Evolutionary conservation across 768 basidiomycete species (phyloP).

Genomic region (Leccinum disarticulatum): DNA sequence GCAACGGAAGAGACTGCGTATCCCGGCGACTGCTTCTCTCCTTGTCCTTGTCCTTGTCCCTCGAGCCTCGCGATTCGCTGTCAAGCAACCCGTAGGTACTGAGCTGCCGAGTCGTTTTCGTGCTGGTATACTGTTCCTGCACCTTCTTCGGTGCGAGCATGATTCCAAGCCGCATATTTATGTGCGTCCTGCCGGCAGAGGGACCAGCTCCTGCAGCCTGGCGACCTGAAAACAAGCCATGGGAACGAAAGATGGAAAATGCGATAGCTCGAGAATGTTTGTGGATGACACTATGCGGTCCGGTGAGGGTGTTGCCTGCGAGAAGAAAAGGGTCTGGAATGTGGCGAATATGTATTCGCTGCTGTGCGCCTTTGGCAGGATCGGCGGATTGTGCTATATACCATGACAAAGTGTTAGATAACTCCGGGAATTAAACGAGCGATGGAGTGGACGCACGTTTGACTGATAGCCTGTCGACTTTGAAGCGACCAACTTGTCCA

Average conservation of each 20-base stretch:
- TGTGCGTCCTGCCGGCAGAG: constrained; percentile 20
- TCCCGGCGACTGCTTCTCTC: constrained; percentile 17
- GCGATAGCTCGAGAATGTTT: constrained; percentile 79
- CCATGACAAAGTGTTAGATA: background rate
- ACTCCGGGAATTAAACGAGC: constrained; percentile 2
- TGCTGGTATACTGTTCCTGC: constrained; percentile 78
- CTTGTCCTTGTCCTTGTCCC: constrained; percentile 15
- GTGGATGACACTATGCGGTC: constrained; percentile 71
- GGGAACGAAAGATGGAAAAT: constrained; percentile 75
- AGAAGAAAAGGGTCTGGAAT: constrained; percentile 47
- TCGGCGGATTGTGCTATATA: constrained; percentile 41
- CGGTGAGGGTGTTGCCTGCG: constrained; percentile 42
- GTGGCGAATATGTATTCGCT: constrained; percentile 64
- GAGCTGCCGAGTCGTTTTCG: constrained; percentile 66
- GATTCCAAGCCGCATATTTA: constrained; percentile 41
- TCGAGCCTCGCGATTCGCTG: constrained; percentile 34
- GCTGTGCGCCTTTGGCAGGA: constrained; percentile 59
- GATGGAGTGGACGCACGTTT: constrained; percentile 36
- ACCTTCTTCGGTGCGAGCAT: constrained; percentile 72
- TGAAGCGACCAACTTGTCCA: constrained; percentile 61
- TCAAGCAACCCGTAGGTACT: constrained; percentile 66
- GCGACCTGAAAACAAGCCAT: constrained; percentile 31
- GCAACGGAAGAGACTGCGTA: constrained; percentile 13
- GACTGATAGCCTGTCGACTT: constrained; percentile 47
- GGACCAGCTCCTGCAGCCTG: constrained; percentile 7